Base-by-base conservation (phyloP, 441 rosid species). In the Populus hybrid region DNA sequence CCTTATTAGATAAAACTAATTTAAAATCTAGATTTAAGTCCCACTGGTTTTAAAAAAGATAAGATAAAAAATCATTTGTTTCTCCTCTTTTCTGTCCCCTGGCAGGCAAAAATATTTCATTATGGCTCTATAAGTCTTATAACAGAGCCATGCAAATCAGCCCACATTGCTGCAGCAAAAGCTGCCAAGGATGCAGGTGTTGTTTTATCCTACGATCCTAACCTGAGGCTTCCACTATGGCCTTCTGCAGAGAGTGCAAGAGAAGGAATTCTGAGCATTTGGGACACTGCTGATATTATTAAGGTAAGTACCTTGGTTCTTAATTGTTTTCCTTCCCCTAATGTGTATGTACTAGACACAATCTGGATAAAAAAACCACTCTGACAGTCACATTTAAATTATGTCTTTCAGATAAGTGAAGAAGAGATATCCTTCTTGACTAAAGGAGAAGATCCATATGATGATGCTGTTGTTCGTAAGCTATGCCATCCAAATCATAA, bases 121-220 rank as follows among this genome's bases (percentile, higher is more conserved):
- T 93, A 91, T 46, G 99, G 99, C 79, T 93, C 99, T 6, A 93
- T 95, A 84, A 93, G 99, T 87, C 94, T 95, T 50, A 95, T 95
- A 81, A 92, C 97, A 18, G 99, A 95, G 75, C 99, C 99, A 70
- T 91, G 98, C 85, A 95, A 87, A 79, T 91, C 97, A 23, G 97
- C 99, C 0, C 99, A 95, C 82, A 86, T 92, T 34, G 94, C 99
- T 67, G 99, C 99, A 67, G 87, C 93, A 5, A 95, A 88, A 82
- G 94, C 98, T 65, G 97, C 98, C 40, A 95, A 93, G 83, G 97
- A 91, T 34, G 97, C 97, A 30, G 32, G 32, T 30, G 32, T 30
- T 30, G 32, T 30, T 30, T 30, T 30, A 30, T 30, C 32, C 32
- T 30, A 30, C 32, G 32, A 30, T 30, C 32, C 32, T 30, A 30